Evolutionary conservation across 2,329 filamentous ascomycete genomes (phyloP), one percentile per base, ranked within the genome.

Genomic region (Phialocephala subalpina): DNA sequence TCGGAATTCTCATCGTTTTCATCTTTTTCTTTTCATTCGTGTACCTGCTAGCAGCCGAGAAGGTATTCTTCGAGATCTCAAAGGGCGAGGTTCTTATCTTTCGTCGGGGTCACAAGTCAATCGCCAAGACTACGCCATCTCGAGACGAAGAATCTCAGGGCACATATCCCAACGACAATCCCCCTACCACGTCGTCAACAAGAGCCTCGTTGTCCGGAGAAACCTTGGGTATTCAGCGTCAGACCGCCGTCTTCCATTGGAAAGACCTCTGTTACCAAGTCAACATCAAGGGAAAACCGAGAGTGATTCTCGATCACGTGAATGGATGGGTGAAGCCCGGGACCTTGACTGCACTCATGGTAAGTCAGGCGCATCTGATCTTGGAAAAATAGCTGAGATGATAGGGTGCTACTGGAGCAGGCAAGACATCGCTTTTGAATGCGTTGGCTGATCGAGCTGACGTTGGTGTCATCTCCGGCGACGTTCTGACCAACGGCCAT

Each of bases 291-390:
- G 83, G 83, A 14, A 88, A 95, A 73, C 81, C 84, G 1, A 87
- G 93, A n/a, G 88, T 90, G 52, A 92, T 97, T 73, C 82, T 97
- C 66, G 90, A 97, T 73, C 83, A 96, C 68, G 92, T 97, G 12
- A 92, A 97, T 75, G 94, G 94, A 38, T 97, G 93, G 92, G 93
- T 97, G 66, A 96, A 97, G 79, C 94, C 94, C 2, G 94, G 94
- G 66, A 97, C 93, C 18, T 78, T 97, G 62, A 97, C 94, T 14
- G 94, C 93, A 42, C 83, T 97, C 2, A 97, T 97, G 94, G 29
- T 33, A 33, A 33, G 29, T 9, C 9, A 33, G 29, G 4, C 4
- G 29, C 29, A 33, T 33, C 29, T 4, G 29, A 33, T n/a, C n/a
- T n/a, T n/a, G n/a, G n/a, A n/a, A n/a, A n/a, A n/a, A n/a, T n/a